phyloP scores from a whole-genome alignment of 2,329 filamentous ascomycete species.

The Colletotrichum orchidophilum region DNA sequence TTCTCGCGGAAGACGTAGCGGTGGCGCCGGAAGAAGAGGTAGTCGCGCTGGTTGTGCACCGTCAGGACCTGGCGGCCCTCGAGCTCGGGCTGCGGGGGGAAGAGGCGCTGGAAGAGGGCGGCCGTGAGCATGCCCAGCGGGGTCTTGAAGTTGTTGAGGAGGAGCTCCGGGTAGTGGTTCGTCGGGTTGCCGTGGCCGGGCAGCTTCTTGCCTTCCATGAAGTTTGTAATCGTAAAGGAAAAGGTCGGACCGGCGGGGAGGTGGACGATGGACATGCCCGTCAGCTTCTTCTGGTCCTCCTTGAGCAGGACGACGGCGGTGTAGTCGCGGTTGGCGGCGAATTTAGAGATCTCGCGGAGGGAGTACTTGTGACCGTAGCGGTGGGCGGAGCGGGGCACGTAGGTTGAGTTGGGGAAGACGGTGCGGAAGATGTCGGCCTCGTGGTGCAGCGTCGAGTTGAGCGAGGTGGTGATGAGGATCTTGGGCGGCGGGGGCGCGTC shows the following conservation, averaged over 20 bases:
- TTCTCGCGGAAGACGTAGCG: slow-evolving; percentile 95
- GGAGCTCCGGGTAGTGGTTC: slow-evolving; percentile 87
- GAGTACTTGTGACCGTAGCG: slow-evolving; percentile 91
- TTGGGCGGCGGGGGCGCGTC: slow-evolving; percentile 74
- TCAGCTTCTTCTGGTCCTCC: slow-evolving; percentile 88
- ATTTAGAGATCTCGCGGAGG: slow-evolving; percentile 87
- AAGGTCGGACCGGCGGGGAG: slow-evolving; percentile 89
- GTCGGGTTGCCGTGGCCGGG: slow-evolving; percentile 91
- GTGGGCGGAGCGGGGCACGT: slow-evolving; percentile 87
- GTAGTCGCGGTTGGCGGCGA: slow-evolving; percentile 83
- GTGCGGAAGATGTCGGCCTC: slow-evolving; percentile 81
- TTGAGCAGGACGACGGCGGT: slow-evolving; percentile 86
- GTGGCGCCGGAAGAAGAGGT: slow-evolving; percentile 91
- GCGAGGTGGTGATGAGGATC: slow-evolving; percentile 88
- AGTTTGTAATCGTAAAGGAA: slow-evolving; percentile 91
- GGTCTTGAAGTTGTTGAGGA: slow-evolving; percentile 95
- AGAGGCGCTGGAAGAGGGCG: slow-evolving; percentile 79
- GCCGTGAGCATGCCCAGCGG: slow-evolving; percentile 89
- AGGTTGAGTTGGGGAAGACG: slow-evolving; percentile 87
- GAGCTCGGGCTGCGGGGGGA: slow-evolving; percentile 81
- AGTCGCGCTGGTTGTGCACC: slow-evolving; percentile 94
- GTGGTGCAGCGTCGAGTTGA: slow-evolving; percentile 88
- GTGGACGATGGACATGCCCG: slow-evolving; percentile 84
- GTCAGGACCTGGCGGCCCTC: slow-evolving; percentile 90
- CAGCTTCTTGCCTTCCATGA: slow-evolving; percentile 86